Percentiles rank a stretch among this genome's conserved stretches.
Conservation (phyloP, 2,329 filamentous ascomycete species). For the Cordyceps militaris region DNA sequence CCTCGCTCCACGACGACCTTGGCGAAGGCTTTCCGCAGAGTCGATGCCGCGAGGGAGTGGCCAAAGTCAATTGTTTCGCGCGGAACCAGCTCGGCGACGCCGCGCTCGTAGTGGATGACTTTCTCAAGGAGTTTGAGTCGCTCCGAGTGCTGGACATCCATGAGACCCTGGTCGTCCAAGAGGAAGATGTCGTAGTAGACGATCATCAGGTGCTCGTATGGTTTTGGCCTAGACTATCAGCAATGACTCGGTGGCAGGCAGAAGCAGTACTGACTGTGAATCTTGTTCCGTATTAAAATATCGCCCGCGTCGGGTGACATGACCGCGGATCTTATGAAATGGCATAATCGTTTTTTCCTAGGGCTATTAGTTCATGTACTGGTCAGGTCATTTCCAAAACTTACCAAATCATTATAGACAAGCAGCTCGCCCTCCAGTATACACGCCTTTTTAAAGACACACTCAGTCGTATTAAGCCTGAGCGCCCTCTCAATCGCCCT, state of each 20-base stretch:
- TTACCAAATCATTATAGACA: constrained; percentile 61
- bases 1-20: constrained; percentile 56
- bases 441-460: constrained; percentile 56
- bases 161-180: constrained; percentile 45
- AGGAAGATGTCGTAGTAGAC: constrained; percentile 53
- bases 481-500: constrained; percentile 58
- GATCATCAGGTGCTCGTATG: constrained; percentile 53
- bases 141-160: constrained; percentile 47
- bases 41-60: constrained; percentile 39
- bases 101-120: constrained; percentile 45
- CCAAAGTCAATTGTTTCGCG: constrained; percentile 63
- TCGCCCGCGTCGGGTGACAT: constrained; percentile 65
- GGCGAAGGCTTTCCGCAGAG: constrained; percentile 59
- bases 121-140: constrained; percentile 53
- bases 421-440: constrained; percentile 81
- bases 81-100: constrained; percentile 59
- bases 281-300: constrained; percentile 63
- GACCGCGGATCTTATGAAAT: constrained; percentile 78
- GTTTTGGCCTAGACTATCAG: constrained; percentile 32
- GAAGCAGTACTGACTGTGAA: constrained; percentile 46
- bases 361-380: constrained; percentile 15
- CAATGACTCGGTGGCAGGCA: constrained; percentile 16
- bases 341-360: constrained; percentile 56
- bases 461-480: constrained; percentile 49
- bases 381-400: constrained; percentile 11